Evolutionary conservation across 1,139 yeast species (phyloP).

Genomic region (Geotrichum citri-aurantii): DNA sequence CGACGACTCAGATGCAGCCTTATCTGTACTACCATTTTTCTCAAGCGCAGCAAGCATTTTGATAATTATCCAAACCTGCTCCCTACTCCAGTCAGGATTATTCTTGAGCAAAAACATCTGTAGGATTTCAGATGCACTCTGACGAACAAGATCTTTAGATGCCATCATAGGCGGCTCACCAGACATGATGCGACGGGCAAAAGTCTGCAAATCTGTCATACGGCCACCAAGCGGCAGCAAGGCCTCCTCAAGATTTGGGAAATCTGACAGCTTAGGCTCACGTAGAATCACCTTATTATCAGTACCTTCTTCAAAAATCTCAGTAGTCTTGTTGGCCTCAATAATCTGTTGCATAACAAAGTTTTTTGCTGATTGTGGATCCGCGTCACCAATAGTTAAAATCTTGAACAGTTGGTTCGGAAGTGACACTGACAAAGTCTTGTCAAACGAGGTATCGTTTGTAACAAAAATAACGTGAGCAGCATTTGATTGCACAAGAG

Average conservation of each 20-base stretch:
- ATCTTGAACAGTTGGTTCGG: slow-evolving; percentile 85
- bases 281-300: slow-evolving; percentile 13
- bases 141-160: slow-evolving; percentile 68
- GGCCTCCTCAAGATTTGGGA: slow-evolving; percentile 44
- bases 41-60: slow-evolving; percentile 47
- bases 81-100: slow-evolving; percentile 54
- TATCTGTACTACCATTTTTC: background rate
- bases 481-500: slow-evolving; percentile 63
- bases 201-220: slow-evolving; percentile 87
- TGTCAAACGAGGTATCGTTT: slow-evolving; percentile 74
- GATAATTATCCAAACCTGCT: slow-evolving; percentile 86
- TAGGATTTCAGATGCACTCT: slow-evolving; percentile 81
- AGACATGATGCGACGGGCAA: slow-evolving; percentile 76
- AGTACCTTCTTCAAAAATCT: background rate
- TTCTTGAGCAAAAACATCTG: slow-evolving; percentile 64
- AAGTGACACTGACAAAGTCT: slow-evolving; percentile 54
- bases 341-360: slow-evolving; percentile 61
- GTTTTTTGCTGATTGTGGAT: slow-evolving; percentile 58
- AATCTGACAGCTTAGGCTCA: slow-evolving; percentile 13
- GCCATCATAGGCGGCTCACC: slow-evolving; percentile 84
- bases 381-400: slow-evolving; percentile 74
- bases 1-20: background rate
- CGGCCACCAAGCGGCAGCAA: slow-evolving; percentile 86
- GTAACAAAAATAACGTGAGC: slow-evolving; percentile 90
- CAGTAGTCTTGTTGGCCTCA: slow-evolving; percentile 17